Evolutionary conservation across 495 filamentous ascomycete genomes (phyloP).

Genomic region (Diplogelasinospora grovesii): DNA sequence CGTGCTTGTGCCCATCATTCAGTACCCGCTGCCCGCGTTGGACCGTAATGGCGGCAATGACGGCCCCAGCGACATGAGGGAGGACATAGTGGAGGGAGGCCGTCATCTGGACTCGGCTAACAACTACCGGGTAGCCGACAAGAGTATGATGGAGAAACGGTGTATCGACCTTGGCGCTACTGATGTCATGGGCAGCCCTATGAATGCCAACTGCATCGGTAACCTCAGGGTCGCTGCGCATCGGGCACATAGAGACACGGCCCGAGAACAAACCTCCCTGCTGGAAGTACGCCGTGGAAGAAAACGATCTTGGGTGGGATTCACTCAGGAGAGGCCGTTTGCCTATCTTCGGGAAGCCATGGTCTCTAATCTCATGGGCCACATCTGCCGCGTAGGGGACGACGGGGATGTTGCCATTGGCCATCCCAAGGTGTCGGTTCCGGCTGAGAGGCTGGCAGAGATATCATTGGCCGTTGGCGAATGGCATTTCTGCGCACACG

Average conservation of each 20-base stretch:
- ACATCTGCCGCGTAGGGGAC: conserved; percentile 70
- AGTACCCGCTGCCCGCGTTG: conserved; percentile 24
- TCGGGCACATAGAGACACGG: conserved; percentile 64
- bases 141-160: conserved; percentile 45
- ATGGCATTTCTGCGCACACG: conserved; percentile 86
- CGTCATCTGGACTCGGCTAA: conserved; percentile 11
- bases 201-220: conserved; percentile 62
- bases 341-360: conserved; percentile 77
- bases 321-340: conserved; percentile 81
- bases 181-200: conserved; percentile 74
- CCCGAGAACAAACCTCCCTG: conserved; percentile 60
- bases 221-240: conserved; percentile 77
- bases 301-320: conserved; percentile 87
- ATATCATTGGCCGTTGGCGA: conserved; percentile 65
- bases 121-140: conserved; percentile 27
- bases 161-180: conserved; percentile 80
- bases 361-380: conserved; percentile 86
- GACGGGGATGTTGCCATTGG: conserved; percentile 36
- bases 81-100: conserved; percentile 19
- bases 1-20: conserved; percentile 64
- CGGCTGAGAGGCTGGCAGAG: conserved; percentile 49
- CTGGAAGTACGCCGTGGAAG: conserved; percentile 60
- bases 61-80: conserved; percentile 28
- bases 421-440: conserved; percentile 41
- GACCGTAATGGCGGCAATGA: conserved; percentile 21